Percentiles rank a stretch among this genome's conserved stretches.
phyloP scores from a whole-genome alignment of 352 stramenopile species.

The Detonula confervacea region DNA sequence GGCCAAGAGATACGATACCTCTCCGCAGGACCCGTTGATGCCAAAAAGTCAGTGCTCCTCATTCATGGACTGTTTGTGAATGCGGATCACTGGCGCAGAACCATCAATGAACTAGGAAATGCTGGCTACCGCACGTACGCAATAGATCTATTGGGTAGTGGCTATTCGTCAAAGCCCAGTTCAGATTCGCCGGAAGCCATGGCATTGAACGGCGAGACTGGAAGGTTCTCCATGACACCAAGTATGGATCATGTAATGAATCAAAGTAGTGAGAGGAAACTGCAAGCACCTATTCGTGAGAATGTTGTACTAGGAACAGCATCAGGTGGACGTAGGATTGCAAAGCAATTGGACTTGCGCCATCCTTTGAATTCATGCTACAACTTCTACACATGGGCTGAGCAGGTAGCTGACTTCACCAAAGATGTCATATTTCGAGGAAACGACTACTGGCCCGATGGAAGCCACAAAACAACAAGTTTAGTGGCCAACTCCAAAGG shows the following conservation, averaged over 20 bases:
- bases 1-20: conserved; percentile 74
- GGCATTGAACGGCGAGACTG: conserved; percentile 62
- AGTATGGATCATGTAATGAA: conserved; percentile 1
- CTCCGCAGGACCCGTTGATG: conserved; percentile 45
- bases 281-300: conserved; percentile 25
- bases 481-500: conserved; percentile 40
- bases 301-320: conserved; percentile 64
- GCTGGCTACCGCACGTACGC: conserved; percentile 70
- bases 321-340: conserved; percentile 42
- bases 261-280: conserved; percentile 1
- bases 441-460: conserved; percentile 19
- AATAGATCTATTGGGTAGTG: conserved; percentile 73
- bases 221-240: conserved; percentile 39
- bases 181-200: conserved; percentile 46
- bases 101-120: conserved; percentile 42
- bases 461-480: conserved; percentile 33
- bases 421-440: conserved; percentile 56
- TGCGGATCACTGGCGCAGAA: conserved; percentile 74
- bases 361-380: conserved; percentile 74
- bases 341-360: conserved; percentile 61
- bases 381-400: conserved; percentile 82
- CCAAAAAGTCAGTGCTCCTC: conserved; percentile 57
- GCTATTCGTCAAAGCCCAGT: conserved; percentile 70
- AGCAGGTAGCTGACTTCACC: conserved; percentile 74
- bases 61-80: conserved; percentile 82